These are phyloP conservation scores for Capsella bursapastoris DNA, from an alignment of 345 rosid genomes.

Conservation along the genomic window DNA sequence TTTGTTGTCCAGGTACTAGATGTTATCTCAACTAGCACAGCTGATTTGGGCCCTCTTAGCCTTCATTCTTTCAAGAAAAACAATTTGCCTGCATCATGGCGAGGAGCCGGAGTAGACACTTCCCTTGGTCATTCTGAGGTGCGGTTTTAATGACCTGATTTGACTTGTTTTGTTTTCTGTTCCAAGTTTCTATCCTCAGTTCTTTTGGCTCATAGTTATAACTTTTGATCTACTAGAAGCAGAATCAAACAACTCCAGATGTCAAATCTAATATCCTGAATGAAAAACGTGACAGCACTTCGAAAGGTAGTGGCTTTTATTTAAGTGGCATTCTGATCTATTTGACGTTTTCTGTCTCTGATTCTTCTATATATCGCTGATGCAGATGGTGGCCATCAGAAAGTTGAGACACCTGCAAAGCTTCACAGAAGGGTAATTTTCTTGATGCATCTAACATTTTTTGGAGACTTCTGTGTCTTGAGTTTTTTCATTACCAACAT, in stretches of 20 bases:
- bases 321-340: conserved; percentile 18
- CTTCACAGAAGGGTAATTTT: conserved; percentile 73
- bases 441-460: conserved; percentile 2
- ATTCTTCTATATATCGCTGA: conserved; percentile 29
- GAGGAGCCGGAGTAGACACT: conserved; percentile 45
- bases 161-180: background rate
- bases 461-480: background rate
- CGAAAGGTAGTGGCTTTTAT: conserved; percentile 47
- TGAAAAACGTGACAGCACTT: conserved; percentile 46
- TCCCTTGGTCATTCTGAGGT: conserved; percentile 59
- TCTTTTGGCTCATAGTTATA: conserved; percentile 41
- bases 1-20: conserved; percentile 62
- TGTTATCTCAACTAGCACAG: conserved; percentile 66
- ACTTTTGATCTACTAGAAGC: conserved; percentile 39
- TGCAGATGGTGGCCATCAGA: conserved; percentile 60
- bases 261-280: conserved; percentile 48
- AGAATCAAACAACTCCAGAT: conserved; percentile 47
- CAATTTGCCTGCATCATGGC: conserved; percentile 85
- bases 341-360: conserved; percentile 27
- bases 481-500: conserved; percentile 2
- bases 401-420: conserved; percentile 67
- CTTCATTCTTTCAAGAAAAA: conserved; percentile 80
- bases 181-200: background rate
- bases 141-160: conserved; percentile 25
- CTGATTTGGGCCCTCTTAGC: conserved; percentile 81